Evolutionary conservation across 2,329 filamentous ascomycete species (phyloP), one percentile per base, ranked within the genome.

Genomic region (Xylariaceae sp.): DNA sequence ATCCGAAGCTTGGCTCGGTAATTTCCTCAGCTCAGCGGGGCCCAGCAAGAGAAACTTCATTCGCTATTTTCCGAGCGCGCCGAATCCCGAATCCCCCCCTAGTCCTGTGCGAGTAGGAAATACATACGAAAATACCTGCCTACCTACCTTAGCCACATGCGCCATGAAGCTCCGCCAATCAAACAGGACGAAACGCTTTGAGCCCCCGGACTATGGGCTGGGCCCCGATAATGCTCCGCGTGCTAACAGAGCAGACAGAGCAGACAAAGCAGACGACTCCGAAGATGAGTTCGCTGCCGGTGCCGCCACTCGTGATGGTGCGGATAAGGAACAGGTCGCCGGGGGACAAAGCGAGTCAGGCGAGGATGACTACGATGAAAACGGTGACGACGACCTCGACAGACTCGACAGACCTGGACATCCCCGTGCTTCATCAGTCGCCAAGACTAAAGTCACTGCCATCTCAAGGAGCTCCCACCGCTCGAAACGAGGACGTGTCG

Each of bases 101-200:
- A 54, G 49, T 50, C 46, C 42, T 37, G 30, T 26, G 30, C 12
- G 43, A 50, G 42, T 37, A 53, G 31, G 45, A 52, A 30, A 30
- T 2, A 2, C 42, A 19, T 19, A 19, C 19, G 19, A 11, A 37
- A 35, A 42, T 48, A 37, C 29, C 30, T 51, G 34, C 54, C 27
- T 50, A 51, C 9, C 48, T 55, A 47, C 48, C 51, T 53, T 48
- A 45, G 9, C 43, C 32, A 50, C 41, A 49, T 59, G 50, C 56
- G 50, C 48, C 37, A 70, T 70, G 68, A 62, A 62, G 51, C 64
- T 67, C 47, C 64, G 67, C 54, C 60, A 62, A 56, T 65, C 66
- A 54, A 68, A 70, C 46, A 61, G 62, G 40, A 52, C 53, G 26
- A 68, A 67, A 54, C 60, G 53, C 9, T 68, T 64, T 45, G 56